Evolutionary conservation across 2,329 filamentous ascomycete species (phyloP).

Genomic region (Diplodia corticola): DNA sequence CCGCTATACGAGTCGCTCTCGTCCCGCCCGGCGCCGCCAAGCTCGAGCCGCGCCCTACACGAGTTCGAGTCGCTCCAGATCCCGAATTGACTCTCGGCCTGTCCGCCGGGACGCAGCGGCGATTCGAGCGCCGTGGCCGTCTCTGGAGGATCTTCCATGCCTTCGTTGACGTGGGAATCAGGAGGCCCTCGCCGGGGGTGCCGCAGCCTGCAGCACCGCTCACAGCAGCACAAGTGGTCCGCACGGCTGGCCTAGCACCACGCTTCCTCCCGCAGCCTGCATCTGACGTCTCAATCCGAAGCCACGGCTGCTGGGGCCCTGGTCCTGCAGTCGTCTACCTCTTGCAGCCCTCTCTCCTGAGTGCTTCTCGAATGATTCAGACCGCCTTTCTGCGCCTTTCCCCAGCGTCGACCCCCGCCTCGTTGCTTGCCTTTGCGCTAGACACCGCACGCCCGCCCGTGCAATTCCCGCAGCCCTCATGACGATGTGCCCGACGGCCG

Average conservation of each 20-base stretch:
- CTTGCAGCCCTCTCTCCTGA: conserved; percentile 20
- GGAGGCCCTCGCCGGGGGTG: neutral
- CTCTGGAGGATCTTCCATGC: conserved; percentile 4
- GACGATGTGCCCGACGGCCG: neutral
- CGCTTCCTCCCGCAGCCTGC: conserved; percentile 5
- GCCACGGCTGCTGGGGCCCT: conserved; percentile 2
- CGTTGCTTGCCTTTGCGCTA: neutral
- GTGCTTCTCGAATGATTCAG: conserved; percentile 16
- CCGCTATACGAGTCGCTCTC: conserved; percentile 11
- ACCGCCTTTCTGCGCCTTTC: conserved; percentile 6
- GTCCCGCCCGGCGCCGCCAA: conserved; percentile 6
- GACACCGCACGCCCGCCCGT: neutral
- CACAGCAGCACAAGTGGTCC: conserved; percentile 8
- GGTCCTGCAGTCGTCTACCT: conserved; percentile 17
- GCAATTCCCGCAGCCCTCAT: neutral
- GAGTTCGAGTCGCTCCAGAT: conserved; percentile 4
- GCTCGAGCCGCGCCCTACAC: conserved; percentile 19
- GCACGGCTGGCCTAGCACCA: conserved; percentile 7
- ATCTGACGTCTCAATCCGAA: conserved; percentile 16
- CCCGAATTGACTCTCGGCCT: neutral
- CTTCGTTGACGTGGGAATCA: neutral
- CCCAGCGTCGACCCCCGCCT: neutral
- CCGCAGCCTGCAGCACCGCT: neutral
- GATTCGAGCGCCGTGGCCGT: neutral
- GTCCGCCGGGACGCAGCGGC: neutral